Base-by-base conservation (phyloP, 257 asterid species). In the Gentiana macrophylla region DNA sequence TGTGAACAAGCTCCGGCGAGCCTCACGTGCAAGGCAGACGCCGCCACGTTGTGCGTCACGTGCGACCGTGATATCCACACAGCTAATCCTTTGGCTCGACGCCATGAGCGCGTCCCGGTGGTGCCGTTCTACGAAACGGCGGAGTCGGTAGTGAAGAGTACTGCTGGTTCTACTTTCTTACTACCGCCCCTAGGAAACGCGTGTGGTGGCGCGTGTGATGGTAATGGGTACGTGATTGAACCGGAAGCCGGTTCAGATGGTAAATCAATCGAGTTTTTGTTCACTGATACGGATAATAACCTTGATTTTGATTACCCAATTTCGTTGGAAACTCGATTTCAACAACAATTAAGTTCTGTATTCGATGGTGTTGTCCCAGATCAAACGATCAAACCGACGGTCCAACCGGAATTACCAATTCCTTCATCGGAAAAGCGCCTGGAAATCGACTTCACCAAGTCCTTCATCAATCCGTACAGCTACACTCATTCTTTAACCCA, bases 11-110 rank as follows among this genome's bases (percentile, higher is more conserved):
- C 84, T 0, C 93, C 87, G 2, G 89, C 95, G 9, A 66, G 72
- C 46, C 72, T 86, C 67, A 78, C 84, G 32, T 83, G 95, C 76
- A 73, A 72, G 67, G 95, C 95, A 0, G 95, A 86, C 58, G 89
- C 95, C 1, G 94, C 95, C n/a, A 73, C 90, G 0, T 81, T 86
- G 8, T 86, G 95, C 49, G 79, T 70, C 69, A 49, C 80, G 44
- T 86, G 95, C 55, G 95, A 86, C 81, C 78, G 71, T 43, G 95
- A 83, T 62, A 83, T 86, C 61, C 94, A 86, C 76, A 70, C 90
- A 0, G 95, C 94, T 0, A 86, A 86, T 54, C 94, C 95, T 1
- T 66, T 86, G 0, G 86, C 95, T 3, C 62, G 74, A 33, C 87
- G 95, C 67, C 67, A 86, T 74, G 90, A 86, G 59, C 84, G 95